Evolutionary conservation across 305 asterid species (phyloP).

Genomic region (Plantago rigida): DNA sequence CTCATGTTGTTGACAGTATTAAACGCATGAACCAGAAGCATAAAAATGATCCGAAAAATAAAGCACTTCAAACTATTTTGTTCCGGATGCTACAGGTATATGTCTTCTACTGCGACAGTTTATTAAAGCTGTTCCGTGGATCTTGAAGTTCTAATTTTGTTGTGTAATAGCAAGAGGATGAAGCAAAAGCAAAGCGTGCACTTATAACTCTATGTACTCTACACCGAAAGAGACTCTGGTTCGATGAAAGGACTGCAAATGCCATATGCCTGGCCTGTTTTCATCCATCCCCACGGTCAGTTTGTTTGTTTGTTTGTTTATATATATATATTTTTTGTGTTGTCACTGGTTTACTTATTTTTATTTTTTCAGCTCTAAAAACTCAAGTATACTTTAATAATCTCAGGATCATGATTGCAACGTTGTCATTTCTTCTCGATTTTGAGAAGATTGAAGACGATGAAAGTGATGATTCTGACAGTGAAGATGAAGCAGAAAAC

Average conservation of each 20-base stretch:
- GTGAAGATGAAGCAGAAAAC: slow-evolving; percentile 52
- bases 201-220: slow-evolving; percentile 65
- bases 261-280: slow-evolving; percentile 81
- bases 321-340: too few species aligned
- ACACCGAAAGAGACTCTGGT: slow-evolving; percentile 75
- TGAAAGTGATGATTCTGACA: slow-evolving; percentile 62
- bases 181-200: slow-evolving; percentile 66
- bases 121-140: slow-evolving; percentile 1
- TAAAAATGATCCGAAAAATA: slow-evolving; percentile 71
- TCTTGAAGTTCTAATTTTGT: slow-evolving; percentile 18
- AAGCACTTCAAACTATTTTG: slow-evolving; percentile 63
- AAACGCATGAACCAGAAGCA: slow-evolving; percentile 78
- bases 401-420: slow-evolving; percentile 85
- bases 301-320: background rate
- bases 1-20: slow-evolving; percentile 64
- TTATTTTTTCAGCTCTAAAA: slow-evolving; percentile 16
- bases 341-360: slow-evolving; percentile 5
- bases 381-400: slow-evolving; percentile 18
- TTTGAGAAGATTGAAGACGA: slow-evolving; percentile 75
- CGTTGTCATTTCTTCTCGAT: slow-evolving; percentile 81
- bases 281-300: slow-evolving; percentile 58
- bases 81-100: slow-evolving; percentile 73
- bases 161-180: slow-evolving; percentile 67
- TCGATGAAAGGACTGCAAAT: slow-evolving; percentile 79
- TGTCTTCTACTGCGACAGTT: slow-evolving; percentile 15